Evolutionary conservation across 2,329 filamentous ascomycete genomes (phyloP).

Genomic region (Lasiodiplodia sp.): DNA sequence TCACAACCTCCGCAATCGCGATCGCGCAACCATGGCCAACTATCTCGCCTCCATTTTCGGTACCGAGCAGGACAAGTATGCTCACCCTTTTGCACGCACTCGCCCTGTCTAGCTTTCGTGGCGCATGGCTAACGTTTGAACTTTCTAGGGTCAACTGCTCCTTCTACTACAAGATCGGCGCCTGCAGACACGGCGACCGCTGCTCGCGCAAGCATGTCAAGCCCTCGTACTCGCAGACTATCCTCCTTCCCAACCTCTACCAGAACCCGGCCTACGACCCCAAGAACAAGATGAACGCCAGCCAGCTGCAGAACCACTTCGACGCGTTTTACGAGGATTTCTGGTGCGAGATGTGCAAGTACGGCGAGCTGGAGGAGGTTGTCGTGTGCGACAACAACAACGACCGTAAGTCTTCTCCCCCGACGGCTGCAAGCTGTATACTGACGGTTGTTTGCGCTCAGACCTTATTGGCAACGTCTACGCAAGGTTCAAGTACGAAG

Average conservation of each 20-base stretch:
- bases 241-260: slow-evolving; percentile 98
- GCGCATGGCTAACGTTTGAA: slow-evolving; percentile 31
- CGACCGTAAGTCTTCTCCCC: slow-evolving; percentile 70
- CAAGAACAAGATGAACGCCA: slow-evolving; percentile 95
- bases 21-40: slow-evolving; percentile 76
- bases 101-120: not conserved
- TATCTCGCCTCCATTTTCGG: slow-evolving; percentile 99
- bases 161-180: slow-evolving; percentile 99
- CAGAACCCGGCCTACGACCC: slow-evolving; percentile 98
- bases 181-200: slow-evolving; percentile 96
- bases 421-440: too few relatives aligned
- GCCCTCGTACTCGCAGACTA: slow-evolving; percentile 95
- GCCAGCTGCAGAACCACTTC: slow-evolving; percentile 98
- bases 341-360: slow-evolving; percentile 99
- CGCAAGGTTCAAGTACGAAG: slow-evolving; percentile 99
- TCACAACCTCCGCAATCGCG: not conserved
- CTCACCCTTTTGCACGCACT: not conserved
- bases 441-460: slow-evolving; percentile 44
- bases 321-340: slow-evolving; percentile 99
- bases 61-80: slow-evolving; percentile 89
- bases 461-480: slow-evolving; percentile 99
- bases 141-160: slow-evolving; percentile 81
- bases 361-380: slow-evolving; percentile 95
- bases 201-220: slow-evolving; percentile 99
- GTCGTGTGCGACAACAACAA: slow-evolving; percentile 99